phyloP scores from a whole-genome alignment of 148 eudicot species.

The Silene latifolia region DNA sequence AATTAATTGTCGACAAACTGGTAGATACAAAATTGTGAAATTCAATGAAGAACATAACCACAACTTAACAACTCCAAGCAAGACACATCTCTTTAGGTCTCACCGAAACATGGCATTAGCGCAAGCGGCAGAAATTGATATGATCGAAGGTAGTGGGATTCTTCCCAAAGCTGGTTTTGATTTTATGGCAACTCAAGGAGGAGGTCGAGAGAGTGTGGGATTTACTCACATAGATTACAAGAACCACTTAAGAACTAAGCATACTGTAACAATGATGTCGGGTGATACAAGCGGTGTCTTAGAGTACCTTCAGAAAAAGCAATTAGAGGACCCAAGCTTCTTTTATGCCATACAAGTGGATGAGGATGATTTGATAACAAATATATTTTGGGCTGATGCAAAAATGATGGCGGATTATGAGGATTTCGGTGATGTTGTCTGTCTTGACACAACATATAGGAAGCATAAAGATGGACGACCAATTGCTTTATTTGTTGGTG shows the following conservation, averaged over 20 bases:
- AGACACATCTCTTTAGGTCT: not conserved
- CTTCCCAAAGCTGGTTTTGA: too few species aligned
- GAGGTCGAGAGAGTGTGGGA: constrained; percentile 8
- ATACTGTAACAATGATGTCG: not conserved
- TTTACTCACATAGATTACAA: not conserved
- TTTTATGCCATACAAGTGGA: constrained; percentile 22
- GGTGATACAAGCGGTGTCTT: constrained; percentile 20
- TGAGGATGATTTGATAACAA: constrained; percentile 13
- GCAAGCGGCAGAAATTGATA: not conserved
- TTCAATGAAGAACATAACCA: not conserved
- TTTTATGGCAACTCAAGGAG: not conserved
- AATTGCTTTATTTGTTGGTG: constrained; percentile 28
- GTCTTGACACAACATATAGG: constrained; percentile 20
- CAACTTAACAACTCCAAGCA: not conserved
- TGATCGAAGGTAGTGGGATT: not conserved
- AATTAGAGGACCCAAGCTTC: constrained; percentile 16
- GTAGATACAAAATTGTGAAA: not conserved
- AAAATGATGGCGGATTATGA: constrained; percentile 26
- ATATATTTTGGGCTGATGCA: constrained; percentile 26
- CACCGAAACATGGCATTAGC: not conserved
- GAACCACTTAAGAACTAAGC: not conserved
- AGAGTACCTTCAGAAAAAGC: constrained; percentile 12
- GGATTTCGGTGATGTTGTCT: constrained; percentile 14
- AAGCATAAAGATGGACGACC: constrained; percentile 27
- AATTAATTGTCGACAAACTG: not conserved